Base-by-base conservation (phyloP, 805 yeast genomes). In the Myxozyma lipomycoides region DNA sequence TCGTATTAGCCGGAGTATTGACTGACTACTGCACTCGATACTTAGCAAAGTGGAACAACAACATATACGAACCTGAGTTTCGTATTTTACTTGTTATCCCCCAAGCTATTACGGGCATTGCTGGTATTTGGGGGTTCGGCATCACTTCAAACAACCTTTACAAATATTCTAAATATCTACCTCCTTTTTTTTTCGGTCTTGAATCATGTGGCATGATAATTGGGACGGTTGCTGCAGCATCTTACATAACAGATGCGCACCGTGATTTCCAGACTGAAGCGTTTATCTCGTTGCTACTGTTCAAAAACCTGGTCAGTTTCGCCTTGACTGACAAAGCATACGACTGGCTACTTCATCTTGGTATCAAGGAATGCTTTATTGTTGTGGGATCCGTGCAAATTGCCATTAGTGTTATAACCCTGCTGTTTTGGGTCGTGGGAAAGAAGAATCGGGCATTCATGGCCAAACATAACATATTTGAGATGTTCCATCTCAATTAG, bases 71-170 rank as follows among this genome's bases (percentile, higher is more conserved):
- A 42, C 59, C 59, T 18, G 59, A 55, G 30, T 55, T 40, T 44
- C 51, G 59, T 2, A 41, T 53, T 23, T n/a, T 53, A 22, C 43
- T 52, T 10, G 51, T 53, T 15, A 43, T 53, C 25, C 49, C 54
- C 15, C 58, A 55, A 17, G 32, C 55, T 10, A 41, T 49, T n/a
- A 43, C 44, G 34, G 59, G 55, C 21, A 26, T 41, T 32, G 40
- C 34, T 23, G 60, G 60, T 4, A 35, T 56, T 9, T 56, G 58
- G 55, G 60, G 60, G 18, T 56, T 56, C 42, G 60, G 60, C 17
- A 25, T 23, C 40, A 46, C 52, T 3, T 35, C 58, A 12, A 41
- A 39, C 24, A 45, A 49, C 24, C 30, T 47, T 37, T 45, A 37
- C 36, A 49, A 37, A 17, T 53, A 43, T 35, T 43, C 55, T 6